Percentiles rank a stretch among this genome's conserved stretches.
phyloP scores from a whole-genome alignment of 2,329 filamentous ascomycete species.

The Trichoderma sp. region DNA sequence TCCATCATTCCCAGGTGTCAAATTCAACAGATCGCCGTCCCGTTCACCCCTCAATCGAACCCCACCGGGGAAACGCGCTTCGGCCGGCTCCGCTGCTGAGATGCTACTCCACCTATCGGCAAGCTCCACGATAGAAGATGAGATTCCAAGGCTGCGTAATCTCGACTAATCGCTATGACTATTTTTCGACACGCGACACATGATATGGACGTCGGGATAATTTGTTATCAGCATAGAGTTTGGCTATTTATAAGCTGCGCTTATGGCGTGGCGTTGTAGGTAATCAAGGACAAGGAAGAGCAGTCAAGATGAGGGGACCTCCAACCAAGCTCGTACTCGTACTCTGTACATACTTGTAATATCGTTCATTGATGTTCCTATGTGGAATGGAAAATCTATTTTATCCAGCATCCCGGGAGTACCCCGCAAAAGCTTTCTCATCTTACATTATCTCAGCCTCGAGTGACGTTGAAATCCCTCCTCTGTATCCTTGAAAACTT shows the following conservation, averaged over 20 bases:
- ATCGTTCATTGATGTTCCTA: neutral
- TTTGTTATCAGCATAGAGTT: neutral
- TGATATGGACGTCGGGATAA: neutral
- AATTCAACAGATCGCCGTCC: neutral
- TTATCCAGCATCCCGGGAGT: neutral
- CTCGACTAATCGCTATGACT: neutral
- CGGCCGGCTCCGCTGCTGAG: constrained; percentile 35
- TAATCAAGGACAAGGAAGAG: neutral
- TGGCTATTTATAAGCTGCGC: neutral
- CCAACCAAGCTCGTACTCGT: neutral
- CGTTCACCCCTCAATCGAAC: neutral
- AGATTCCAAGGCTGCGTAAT: neutral
- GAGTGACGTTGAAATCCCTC: neutral
- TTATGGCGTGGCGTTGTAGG: neutral
- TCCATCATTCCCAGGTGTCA: neutral
- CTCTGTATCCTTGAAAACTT: neutral
- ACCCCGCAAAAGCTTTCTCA: neutral
- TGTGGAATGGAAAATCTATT: constrained; percentile 10
- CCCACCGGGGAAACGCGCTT: constrained; percentile 32
- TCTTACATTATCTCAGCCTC: neutral
- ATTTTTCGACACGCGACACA: neutral
- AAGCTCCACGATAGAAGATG: constrained; percentile 27
- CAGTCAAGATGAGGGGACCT: neutral
- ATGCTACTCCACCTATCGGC: constrained; percentile 29
- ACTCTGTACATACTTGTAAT: neutral